These are phyloP conservation scores for Suillus clintonianus DNA, from an alignment of 768 basidiomycete species.

Conservation along the genomic window DNA sequence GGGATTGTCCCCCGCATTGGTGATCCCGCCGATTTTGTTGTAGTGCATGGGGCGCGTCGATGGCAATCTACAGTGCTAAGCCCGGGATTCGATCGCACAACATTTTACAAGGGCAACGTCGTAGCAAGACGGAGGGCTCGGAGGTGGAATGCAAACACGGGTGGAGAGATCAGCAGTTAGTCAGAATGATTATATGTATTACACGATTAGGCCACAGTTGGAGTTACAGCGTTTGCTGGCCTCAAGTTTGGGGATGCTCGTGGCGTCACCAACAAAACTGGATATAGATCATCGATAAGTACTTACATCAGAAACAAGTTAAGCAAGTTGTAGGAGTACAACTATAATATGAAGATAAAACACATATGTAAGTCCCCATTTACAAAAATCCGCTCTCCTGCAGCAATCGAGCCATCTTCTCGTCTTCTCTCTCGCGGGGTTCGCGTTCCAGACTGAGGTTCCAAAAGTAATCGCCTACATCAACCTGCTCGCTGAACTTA, in stretches of 20 bases:
- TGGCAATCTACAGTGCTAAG: constrained; percentile 51
- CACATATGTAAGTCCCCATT: constrained; percentile 7
- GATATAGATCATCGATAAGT: neutral
- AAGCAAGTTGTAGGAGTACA: neutral
- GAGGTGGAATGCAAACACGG: constrained; percentile 13
- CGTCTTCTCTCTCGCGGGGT: constrained; percentile 93
- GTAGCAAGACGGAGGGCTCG: constrained; percentile 18
- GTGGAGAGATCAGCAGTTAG: neutral
- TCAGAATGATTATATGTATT: neutral
- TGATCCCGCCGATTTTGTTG: constrained; percentile 57
- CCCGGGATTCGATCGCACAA: constrained; percentile 36
- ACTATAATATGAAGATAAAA: neutral
- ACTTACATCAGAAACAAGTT: neutral
- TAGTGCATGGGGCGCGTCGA: constrained; percentile 50
- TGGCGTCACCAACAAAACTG: neutral
- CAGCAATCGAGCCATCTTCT: constrained; percentile 89
- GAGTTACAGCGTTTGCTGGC: neutral
- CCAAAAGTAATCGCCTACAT: constrained; percentile 81
- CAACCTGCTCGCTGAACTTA: constrained; percentile 65
- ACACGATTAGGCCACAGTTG: neutral
- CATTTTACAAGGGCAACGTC: constrained; percentile 15
- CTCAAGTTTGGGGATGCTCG: neutral
- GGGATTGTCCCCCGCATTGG: constrained; percentile 40
- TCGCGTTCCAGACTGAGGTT: constrained; percentile 83
- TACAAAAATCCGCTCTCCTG: constrained; percentile 89